Base-by-base conservation (phyloP, 163 green algal genomes). In the Chloromonas sp. region DNA sequence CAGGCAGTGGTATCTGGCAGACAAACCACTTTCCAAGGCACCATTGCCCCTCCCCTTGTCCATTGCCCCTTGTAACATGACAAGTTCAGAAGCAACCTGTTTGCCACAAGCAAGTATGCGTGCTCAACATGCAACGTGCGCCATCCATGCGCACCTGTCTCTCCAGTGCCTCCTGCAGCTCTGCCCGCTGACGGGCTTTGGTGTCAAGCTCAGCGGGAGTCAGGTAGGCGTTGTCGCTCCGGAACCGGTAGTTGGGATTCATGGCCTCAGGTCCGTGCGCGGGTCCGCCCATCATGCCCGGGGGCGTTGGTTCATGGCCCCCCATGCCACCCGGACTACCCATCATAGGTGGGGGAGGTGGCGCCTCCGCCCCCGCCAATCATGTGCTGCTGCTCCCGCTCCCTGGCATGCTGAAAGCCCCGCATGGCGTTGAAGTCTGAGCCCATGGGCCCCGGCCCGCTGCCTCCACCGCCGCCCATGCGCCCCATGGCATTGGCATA, bases 121-220 rank as follows among this genome's bases (percentile, higher is more conserved):
- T 36, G 36, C 36, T 36, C 36, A 36, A 36, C 36, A 36, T 36
- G 36, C 36, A 36, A 36, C 36, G 36, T 74, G 66, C 66, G 11
- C 3, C 78, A 61, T 13, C 2, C 79, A 85, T 84, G 70, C 83
- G 62, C 14, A 92, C 90, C 86, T 92, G 89, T 74, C 83, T 60
- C 83, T 88, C 84, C 71, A 93, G 74, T 60, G 86, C 85, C 70
- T 89, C 83, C 83, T 91, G 89, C 82, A 91, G 83, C 81, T 89
- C 84, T n/a, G 80, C 57, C 36, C 70, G 76, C 82, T 85, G 78
- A 62, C 82, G 85, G 74, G 86, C 74, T 84, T 89, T 89, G 59
- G 82, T 81, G 81, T 91, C 85, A 85, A 93, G 79, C 82, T 93
- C 89, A 0, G 14, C 82, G 0, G 85, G 84, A 0, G 88, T 91